These are phyloP conservation scores for Exidia glandulosa DNA, from an alignment of 768 basidiomycete genomes.

Conservation along the genomic window DNA sequence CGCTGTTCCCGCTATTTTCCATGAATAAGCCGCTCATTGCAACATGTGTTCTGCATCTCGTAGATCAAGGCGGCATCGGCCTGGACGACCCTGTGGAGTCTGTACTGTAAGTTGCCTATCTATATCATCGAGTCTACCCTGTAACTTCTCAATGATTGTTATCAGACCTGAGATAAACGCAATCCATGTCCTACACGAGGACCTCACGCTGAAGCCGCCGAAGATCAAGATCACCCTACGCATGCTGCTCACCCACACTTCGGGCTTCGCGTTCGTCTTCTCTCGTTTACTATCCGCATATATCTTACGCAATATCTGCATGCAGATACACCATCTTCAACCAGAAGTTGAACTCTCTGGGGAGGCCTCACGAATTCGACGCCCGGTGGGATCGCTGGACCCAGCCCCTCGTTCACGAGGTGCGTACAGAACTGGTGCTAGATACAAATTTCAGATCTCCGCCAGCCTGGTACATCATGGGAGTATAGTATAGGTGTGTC, in stretches of 20 bases:
- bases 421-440: neutral
- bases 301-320: neutral
- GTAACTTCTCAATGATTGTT: neutral
- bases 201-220: neutral
- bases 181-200: neutral
- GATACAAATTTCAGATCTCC: neutral
- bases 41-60: neutral
- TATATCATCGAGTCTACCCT: neutral
- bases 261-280: neutral
- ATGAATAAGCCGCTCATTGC: neutral
- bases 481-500: neutral
- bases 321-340: neutral
- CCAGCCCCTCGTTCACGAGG: neutral
- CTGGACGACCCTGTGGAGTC: neutral
- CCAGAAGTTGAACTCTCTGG: neutral
- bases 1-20: neutral
- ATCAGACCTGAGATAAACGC: neutral
- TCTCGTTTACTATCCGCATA: neutral
- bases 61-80: neutral
- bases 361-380: neutral
- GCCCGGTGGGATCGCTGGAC: neutral
- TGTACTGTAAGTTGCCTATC: neutral
- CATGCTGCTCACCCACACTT: conserved; percentile 1
- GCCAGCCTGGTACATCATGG: neutral
- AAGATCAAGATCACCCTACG: neutral